These are phyloP conservation scores for Crithidia brevicula DNA, from an alignment of 208 protist genomes.

Conservation along the genomic window DNA sequence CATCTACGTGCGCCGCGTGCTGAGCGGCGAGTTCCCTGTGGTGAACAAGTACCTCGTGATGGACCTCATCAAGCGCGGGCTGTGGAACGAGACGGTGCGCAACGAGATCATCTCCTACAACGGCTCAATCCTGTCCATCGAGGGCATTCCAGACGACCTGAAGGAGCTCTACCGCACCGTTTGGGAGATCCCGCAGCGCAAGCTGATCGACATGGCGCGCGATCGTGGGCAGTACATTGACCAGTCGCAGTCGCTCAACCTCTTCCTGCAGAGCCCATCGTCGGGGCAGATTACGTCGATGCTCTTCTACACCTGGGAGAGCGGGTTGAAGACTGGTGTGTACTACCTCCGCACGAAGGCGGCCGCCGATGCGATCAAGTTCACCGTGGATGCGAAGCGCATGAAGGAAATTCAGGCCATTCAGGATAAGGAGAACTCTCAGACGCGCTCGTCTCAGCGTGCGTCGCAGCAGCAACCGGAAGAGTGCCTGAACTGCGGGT, in stretches of 20 bases:
- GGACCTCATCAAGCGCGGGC: constrained; percentile 94
- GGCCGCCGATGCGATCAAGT: constrained; percentile 99
- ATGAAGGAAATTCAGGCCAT: constrained; percentile 79
- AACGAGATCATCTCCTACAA: constrained; percentile 96
- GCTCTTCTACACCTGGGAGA: constrained; percentile 99
- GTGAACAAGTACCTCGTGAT: constrained; percentile 99
- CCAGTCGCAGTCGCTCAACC: constrained; percentile 99
- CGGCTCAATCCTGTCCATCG: constrained; percentile 96
- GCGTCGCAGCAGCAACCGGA: constrained; percentile 46
- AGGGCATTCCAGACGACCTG: constrained; percentile 95
- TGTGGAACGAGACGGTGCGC: constrained; percentile 96
- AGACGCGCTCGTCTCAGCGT: constrained; percentile 7
- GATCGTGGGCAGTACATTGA: constrained; percentile 99
- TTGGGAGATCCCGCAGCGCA: constrained; percentile 98
- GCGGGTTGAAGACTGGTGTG: constrained; percentile 99
- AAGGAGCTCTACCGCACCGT: constrained; percentile 98
- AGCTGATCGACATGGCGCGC: constrained; percentile 99
- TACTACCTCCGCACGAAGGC: constrained; percentile 98
- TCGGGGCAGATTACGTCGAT: constrained; percentile 98
- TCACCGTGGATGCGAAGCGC: constrained; percentile 97
- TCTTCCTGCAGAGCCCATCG: constrained; percentile 97
- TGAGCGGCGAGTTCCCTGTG: constrained; percentile 99
- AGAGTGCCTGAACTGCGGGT: constrained; percentile 90
- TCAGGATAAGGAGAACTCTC: constrained; percentile 38
- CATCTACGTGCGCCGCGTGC: constrained; percentile 98